These are phyloP conservation scores for Drechslerella stenobrocha DNA, from an alignment of 2,329 filamentous ascomycete genomes.

Conservation along the genomic window DNA sequence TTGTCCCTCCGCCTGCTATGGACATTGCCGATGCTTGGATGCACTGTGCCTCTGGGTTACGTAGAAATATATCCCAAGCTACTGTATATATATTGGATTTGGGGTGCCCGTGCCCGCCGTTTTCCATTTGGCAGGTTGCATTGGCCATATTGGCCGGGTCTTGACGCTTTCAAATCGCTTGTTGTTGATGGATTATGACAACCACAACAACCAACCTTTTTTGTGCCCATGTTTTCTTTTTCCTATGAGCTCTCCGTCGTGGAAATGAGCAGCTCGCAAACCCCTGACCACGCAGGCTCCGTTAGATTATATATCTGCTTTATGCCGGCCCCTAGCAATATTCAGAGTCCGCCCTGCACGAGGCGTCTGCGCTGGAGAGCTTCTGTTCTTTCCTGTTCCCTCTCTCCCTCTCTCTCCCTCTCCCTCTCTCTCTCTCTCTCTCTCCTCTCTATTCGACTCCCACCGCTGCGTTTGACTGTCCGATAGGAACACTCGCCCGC, in stretches of 20 bases:
- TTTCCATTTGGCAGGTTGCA: not conserved
- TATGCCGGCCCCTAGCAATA: too few species aligned
- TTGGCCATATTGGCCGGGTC: constrained; percentile 14
- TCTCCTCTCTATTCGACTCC: constrained; percentile 1
- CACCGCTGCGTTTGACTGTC: not conserved
- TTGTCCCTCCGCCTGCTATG: too few species aligned
- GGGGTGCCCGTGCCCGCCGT: not conserved
- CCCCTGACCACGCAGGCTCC: not conserved
- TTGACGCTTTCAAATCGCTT: constrained; percentile 1
- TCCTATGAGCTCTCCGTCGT: constrained; percentile 16
- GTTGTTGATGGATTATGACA: constrained; percentile 2
- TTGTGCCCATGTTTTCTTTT: constrained; percentile 32
- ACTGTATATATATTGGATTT: too few species aligned
- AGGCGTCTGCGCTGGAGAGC: not conserved
- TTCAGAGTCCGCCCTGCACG: too few species aligned
- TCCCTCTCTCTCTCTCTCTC: constrained; percentile 4
- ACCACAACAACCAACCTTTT: not conserved
- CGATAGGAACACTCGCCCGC: not conserved
- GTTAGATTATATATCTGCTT: too few species aligned
- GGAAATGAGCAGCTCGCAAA: constrained; percentile 9
- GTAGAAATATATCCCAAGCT: too few species aligned
- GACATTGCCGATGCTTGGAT: too few species aligned
- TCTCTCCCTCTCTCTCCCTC: constrained; percentile 14
- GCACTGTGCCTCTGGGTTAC: too few species aligned
- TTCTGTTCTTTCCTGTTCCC: not conserved